Evolutionary conservation across 805 yeast genomes (phyloP).

Genomic region (Hanseniaspora osmophila): DNA sequence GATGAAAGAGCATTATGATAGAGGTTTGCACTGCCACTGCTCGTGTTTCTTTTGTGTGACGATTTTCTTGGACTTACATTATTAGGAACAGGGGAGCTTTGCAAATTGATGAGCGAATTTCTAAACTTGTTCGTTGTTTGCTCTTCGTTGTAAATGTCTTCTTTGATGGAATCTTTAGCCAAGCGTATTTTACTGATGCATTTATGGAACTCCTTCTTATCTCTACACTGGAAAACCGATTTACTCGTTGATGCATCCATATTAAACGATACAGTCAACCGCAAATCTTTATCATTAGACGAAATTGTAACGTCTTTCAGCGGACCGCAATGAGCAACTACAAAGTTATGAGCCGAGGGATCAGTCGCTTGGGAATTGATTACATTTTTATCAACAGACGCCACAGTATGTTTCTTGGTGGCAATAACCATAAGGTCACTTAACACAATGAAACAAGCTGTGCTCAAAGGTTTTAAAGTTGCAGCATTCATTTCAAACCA

Average conservation of each 20-base stretch:
- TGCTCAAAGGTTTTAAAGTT: constrained; percentile 66
- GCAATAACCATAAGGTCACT: constrained; percentile 72
- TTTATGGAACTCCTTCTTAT: constrained; percentile 20
- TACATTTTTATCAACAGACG: constrained; percentile 11
- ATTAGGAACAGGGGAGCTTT: constrained; percentile 13
- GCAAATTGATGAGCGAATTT: constrained; percentile 31
- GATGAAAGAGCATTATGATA: background rate
- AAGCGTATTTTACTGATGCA: constrained; percentile 42
- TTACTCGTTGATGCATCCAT: constrained; percentile 5
- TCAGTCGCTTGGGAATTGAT: constrained; percentile 6
- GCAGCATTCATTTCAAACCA: constrained; percentile 83
- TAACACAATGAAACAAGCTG: constrained; percentile 60
- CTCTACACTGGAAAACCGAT: constrained; percentile 15
- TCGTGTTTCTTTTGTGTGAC: background rate
- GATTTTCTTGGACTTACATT: constrained; percentile 7
- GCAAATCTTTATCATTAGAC: constrained; percentile 15
- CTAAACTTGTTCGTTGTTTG: constrained; percentile 29
- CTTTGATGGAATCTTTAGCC: constrained; percentile 48
- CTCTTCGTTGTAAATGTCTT: constrained; percentile 37
- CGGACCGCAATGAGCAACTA: constrained; percentile 72
- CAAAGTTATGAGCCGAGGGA: constrained; percentile 24
- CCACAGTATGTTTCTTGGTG: constrained; percentile 34
- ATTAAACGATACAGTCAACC: constrained; percentile 12
- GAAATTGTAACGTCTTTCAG: constrained; percentile 41
- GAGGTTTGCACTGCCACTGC: constrained; percentile 10